A percentile compares a stretch with the other conserved stretches of the same genome.
Conservation (phyloP, 371 early-diverging fungal species). For the Mucor indicus region DNA sequence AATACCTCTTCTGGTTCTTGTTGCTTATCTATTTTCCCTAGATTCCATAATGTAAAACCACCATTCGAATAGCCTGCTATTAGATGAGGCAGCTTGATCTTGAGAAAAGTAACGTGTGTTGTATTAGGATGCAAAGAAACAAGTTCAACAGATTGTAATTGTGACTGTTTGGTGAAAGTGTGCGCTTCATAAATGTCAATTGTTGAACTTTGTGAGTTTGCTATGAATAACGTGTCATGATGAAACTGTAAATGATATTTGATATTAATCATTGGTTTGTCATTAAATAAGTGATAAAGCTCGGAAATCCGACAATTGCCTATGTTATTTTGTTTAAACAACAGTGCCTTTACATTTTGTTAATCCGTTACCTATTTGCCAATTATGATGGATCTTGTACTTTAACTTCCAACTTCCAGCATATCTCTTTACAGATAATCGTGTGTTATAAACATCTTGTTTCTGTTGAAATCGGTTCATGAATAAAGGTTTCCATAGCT, state of each 20-base stretch:
- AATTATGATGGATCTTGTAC: conserved; percentile 44
- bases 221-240: conserved; percentile 12
- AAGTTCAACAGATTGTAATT: neutral
- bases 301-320: conserved; percentile 32
- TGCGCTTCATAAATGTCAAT: no score
- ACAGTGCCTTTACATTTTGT: neutral
- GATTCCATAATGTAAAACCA: conserved; percentile 38
- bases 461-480: conserved; percentile 20
- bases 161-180: no score
- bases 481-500: conserved; percentile 55
- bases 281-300: neutral
- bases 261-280: conserved; percentile 3
- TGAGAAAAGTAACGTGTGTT: conserved; percentile 22
- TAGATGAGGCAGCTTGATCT: conserved; percentile 13
- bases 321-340: neutral
- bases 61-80: conserved; percentile 44
- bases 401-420: conserved; percentile 39
- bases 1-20: conserved; percentile 2
- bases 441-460: neutral
- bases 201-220: neutral
- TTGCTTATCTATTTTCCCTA: no score
- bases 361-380: conserved; percentile 34
- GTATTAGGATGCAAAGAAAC: neutral
- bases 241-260: conserved; percentile 9
- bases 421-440: conserved; percentile 7